phyloP scores from a whole-genome alignment of 768 basidiomycete species.

The Royoungia palumana region DNA sequence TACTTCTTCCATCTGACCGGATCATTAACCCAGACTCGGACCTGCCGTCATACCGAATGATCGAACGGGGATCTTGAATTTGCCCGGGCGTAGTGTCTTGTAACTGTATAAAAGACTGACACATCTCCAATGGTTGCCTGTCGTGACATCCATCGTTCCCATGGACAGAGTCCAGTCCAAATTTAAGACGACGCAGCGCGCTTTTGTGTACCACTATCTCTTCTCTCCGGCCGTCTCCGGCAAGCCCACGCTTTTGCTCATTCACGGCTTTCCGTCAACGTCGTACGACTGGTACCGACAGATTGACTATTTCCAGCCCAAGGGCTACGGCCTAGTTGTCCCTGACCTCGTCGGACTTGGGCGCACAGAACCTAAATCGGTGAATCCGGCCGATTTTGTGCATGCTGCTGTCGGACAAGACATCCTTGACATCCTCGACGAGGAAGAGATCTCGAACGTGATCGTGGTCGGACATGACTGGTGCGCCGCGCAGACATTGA shows the following conservation, averaged over 20 bases:
- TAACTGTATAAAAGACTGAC: slow-evolving; percentile 7
- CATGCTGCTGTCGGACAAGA: slow-evolving; percentile 30
- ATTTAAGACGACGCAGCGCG: slow-evolving; percentile 36
- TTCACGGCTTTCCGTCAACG: slow-evolving; percentile 45
- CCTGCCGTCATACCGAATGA: neutral
- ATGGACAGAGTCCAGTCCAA: slow-evolving; percentile 27
- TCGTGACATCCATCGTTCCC: neutral
- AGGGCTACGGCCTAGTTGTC: slow-evolving; percentile 43
- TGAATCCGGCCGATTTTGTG: slow-evolving; percentile 26
- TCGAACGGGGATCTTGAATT: too few species aligned
- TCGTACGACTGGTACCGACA: slow-evolving; percentile 43
- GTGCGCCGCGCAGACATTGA: slow-evolving; percentile 10
- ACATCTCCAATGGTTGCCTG: neutral
- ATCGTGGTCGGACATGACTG: slow-evolving; percentile 43
- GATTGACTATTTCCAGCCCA: slow-evolving; percentile 35
- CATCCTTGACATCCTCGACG: slow-evolving; percentile 38
- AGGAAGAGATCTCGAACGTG: slow-evolving; percentile 30
- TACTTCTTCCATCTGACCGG: neutral
- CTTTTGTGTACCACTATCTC: slow-evolving; percentile 37
- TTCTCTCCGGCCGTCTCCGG: slow-evolving; percentile 20
- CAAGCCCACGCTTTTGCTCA: slow-evolving; percentile 40
- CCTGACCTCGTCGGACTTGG: slow-evolving; percentile 50
- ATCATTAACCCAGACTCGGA: neutral
- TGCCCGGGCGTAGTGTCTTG: too few species aligned
- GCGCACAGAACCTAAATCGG: slow-evolving; percentile 41